phyloP scores from a whole-genome alignment of 495 filamentous ascomycete species.

The Amphirosellinia nigrospora region DNA sequence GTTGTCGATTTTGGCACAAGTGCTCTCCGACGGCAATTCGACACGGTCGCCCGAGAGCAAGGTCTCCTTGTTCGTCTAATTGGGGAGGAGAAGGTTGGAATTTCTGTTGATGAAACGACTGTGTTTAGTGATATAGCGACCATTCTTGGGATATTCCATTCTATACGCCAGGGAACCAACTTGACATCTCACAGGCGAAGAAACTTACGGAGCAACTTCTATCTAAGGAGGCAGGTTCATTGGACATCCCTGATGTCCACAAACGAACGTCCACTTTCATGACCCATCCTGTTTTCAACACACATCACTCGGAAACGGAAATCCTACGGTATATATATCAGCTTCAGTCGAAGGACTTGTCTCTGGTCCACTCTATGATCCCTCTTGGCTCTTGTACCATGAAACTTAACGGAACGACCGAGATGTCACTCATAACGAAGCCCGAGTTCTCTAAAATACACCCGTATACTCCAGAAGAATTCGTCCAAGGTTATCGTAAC shows the following conservation, averaged over 20 bases:
- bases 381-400: constrained; percentile 99
- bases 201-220: constrained; percentile 44
- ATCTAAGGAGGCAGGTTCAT: constrained; percentile 48
- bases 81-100: constrained; percentile 35
- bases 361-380: constrained; percentile 97
- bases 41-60: constrained; percentile 23
- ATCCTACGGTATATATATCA: constrained; percentile 94
- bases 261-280: constrained; percentile 78
- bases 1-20: constrained; percentile 61
- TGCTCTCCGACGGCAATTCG: constrained; percentile 16
- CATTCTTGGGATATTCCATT: constrained; percentile 35
- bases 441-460: constrained; percentile 87
- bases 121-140: constrained; percentile 34
- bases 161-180: neutral
- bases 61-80: constrained; percentile 39
- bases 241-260: constrained; percentile 64
- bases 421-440: constrained; percentile 90
- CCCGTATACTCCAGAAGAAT: constrained; percentile 72
- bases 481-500: constrained; percentile 70
- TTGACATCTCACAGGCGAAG: constrained; percentile 44
- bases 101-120: constrained; percentile 54
- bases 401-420: constrained; percentile 96
- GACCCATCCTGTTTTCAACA: constrained; percentile 95
- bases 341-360: constrained; percentile 94
- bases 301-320: constrained; percentile 95